Evolutionary conservation across 2,329 filamentous ascomycete species (phyloP), one percentile per base, ranked within the genome.

Genomic region (Raffaelea albimanens): DNA sequence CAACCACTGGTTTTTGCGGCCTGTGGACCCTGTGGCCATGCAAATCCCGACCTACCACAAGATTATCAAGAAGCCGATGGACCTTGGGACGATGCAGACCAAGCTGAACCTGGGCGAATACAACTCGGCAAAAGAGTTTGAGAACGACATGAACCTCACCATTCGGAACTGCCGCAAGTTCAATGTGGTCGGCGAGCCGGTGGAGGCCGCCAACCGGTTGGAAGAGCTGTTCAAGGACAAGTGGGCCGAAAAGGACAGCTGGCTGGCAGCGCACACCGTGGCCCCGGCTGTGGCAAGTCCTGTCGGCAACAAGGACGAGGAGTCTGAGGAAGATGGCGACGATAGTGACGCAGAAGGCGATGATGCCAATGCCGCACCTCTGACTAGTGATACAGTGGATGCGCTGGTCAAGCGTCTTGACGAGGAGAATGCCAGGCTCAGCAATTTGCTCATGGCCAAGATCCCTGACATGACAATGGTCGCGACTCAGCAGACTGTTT

Each of bases 11-110:
- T 98, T 98, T 68, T 69, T 87, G 57, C 69, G 77, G 8, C 86
- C 93, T 0, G 93, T 98, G 19, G 93, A 98, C 61, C 89, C 93
- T 0, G 90, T 97, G 33, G 91, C 90, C 1, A 71, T 97, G 46
- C 89, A 91, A 61, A 96, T 97, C 50, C 93, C 93, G 1, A 83
- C 85, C 21, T 98, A 98, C 62, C 87, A 93, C 63, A 88, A 85
- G 58, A 73, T 97, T 52, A 89, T 98, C 68, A 97, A 95, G 72
- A 88, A 90, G 62, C 93, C 93, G 0, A 98, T 97, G 91, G 91
- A 98, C 63, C 72, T 96, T 44, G 73, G 76, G 16, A 95, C 87
- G n/a, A 85, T 95, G 59, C 73, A 78, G 33, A 73, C 75, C 39
- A 94, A 94, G 65, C 73, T 96, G 38, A 80, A 83, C 56, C 72